These are phyloP conservation scores for Trifolium subterraneum DNA, from an alignment of 306 rosid species.

Conservation along the genomic window DNA sequence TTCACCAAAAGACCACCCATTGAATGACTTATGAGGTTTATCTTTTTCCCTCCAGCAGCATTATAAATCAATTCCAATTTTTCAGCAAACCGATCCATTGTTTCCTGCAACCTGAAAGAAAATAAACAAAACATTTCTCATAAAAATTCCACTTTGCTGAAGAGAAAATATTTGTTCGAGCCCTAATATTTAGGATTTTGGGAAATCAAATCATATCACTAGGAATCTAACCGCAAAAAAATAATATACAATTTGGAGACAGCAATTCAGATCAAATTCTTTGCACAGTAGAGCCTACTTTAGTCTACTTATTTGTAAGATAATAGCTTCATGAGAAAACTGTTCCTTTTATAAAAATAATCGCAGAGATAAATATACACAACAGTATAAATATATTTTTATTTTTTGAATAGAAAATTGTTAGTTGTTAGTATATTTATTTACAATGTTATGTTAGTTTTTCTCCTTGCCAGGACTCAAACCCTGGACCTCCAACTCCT, in stretches of 20 bases:
- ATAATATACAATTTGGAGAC: background rate
- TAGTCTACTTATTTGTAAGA: conserved; percentile 16
- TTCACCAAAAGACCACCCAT: conserved; percentile 98
- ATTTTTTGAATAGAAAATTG: too few relatives aligned
- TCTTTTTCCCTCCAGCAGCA: conserved; percentile 94
- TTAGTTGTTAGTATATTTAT: too few relatives aligned
- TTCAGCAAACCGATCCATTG: conserved; percentile 74
- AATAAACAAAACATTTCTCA: conserved; percentile 24
- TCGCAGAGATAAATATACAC: conserved; percentile 1
- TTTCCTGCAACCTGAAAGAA: conserved; percentile 78
- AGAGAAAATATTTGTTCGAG: conserved; percentile 22
- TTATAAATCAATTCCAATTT: conserved; percentile 69
- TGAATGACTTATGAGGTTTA: conserved; percentile 85
- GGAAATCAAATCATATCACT: conserved; percentile 33
- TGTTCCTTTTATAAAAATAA: conserved; percentile 12
- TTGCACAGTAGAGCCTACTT: conserved; percentile 19
- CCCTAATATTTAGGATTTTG: conserved; percentile 13
- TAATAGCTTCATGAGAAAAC: conserved; percentile 32
- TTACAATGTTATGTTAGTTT: too few relatives aligned
- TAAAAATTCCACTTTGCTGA: conserved; percentile 1
- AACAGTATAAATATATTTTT: too few relatives aligned
- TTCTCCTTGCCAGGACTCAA: too few relatives aligned
- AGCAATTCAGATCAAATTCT: conserved; percentile 29
- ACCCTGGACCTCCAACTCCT: too few relatives aligned
- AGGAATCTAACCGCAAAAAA: conserved; percentile 23